Base-by-base conservation (phyloP, 306 rosid genomes). In the Psophocarpus tetragonolobus region DNA sequence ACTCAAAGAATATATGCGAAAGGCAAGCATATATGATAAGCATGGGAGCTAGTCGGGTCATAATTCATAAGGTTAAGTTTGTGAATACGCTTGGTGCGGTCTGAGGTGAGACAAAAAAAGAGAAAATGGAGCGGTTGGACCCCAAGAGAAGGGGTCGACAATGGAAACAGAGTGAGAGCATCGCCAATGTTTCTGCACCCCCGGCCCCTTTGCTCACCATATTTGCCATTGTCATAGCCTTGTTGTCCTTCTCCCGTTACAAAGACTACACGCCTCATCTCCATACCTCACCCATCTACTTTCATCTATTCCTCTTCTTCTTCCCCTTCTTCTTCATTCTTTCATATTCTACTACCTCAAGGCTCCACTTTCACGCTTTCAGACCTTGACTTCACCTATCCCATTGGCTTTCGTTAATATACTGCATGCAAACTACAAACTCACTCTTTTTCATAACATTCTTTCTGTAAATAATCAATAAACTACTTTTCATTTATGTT, bases 81-180 rank as follows among this genome's bases (percentile, higher is more conserved):
- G 36, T 26, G 57, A 38, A 68, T 24, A 13, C 23, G 3, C 20
- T 44, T 42, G 1, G 23, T 29, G 68, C 1, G 10, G 9, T n/a
- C n/a, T n/a, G n/a, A n/a, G 23, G 11, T 8, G 64, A 75, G 21
- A 60, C 10, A 18, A 51, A 18, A 32, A 35, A 80, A 10, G 45
- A 38, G 50, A 54, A 67, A 44, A 93, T 91, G 97, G 96, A 88
- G 53, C 85, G 91, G 90, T 71, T 85, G 23, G 53, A 79, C 50
- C 84, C 88, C 1, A 91, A 68, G 83, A 86, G 91, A 74, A 90
- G 93, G 60, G 88, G 87, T 79, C 84, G 87, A 51, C 88, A 90
- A 78, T 90, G 93, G 97, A 93, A 85, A 69, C 90, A 81, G 26
- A 79, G 91, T 3, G 85, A 86, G 56, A 85, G 78, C 80, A 76